Base-by-base conservation (phyloP, 768 basidiomycete genomes). In the Termitomyces sp. region DNA sequence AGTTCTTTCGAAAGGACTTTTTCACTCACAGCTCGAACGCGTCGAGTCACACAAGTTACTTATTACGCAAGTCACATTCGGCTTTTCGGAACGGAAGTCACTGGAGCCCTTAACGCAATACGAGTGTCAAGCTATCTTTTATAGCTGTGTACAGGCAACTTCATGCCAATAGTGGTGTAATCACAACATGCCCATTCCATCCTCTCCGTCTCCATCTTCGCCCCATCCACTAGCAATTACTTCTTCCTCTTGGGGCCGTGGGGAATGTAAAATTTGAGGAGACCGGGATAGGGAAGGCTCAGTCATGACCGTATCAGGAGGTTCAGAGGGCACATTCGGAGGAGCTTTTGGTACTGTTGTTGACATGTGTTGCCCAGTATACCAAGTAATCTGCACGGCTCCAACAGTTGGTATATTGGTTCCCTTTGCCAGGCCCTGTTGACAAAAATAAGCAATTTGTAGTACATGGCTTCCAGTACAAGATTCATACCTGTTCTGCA, bases 371-470 rank as follows among this genome's bases (percentile, higher is more conserved):
- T 69, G 74, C 20, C 73, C 76, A 10, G 76, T 77, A 62, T 82
- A 81, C 91, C 91, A 93, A 13, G 82, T 76, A 50, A 92, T 71
- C 58, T 86, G 82, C 0, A 91, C 82, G 10, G 77, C 67, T 7
- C 90, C 90, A 43, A 88, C 75, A 3, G 81, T 75, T 7, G 91
- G 82, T 47, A 93, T 83, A 57, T 82, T 82, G 16, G 72, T 68
- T 24, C 90, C 91, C 69, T 91, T 91, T 42, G 87, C 81, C 4
- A 93, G 71, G 20, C 85, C 91, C 88, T 92, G 59, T 6, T 58
- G 5, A 59, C n/a, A 56, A 44, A 37, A 50, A 36, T 43, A 49
- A 56, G 69, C 9, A 67, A 39, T n/a, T 55, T 10, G 24, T 1
- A 16, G 24, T n/a, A 12, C 18, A 7, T 8, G 13, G 13, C 26